A percentile compares a stretch with the other conserved stretches of the same genome.
These are phyloP conservation scores for Lentinus brumalis DNA, from an alignment of 768 basidiomycete species.

Conservation along the genomic window DNA sequence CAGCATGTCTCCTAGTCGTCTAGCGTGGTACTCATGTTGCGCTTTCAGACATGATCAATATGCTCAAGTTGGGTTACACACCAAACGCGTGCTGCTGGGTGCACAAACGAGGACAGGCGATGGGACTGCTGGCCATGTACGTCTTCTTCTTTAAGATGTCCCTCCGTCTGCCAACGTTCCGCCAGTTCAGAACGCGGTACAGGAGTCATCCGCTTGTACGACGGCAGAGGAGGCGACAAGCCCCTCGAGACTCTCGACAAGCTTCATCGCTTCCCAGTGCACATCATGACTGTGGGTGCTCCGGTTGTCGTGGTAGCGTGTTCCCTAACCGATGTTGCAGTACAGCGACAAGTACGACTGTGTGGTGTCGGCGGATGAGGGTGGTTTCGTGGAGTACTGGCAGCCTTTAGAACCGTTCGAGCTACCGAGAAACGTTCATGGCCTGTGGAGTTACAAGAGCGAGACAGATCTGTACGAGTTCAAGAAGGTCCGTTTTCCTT, in stretches of 20 bases:
- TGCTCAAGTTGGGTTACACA: conserved; percentile 83
- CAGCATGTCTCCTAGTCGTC: conserved; percentile 3
- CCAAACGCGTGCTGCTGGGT: conserved; percentile 96
- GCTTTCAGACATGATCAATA: conserved; percentile 95
- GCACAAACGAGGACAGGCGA: conserved; percentile 84
- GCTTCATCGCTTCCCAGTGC: conserved; percentile 87
- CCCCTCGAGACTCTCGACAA: conserved; percentile 76
- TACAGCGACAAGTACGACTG: conserved; percentile 90
- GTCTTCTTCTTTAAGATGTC: conserved; percentile 25
- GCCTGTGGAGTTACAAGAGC: conserved; percentile 89
- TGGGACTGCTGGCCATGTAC: conserved; percentile 86
- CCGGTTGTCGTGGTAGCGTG: neutral
- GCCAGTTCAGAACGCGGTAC: conserved; percentile 75
- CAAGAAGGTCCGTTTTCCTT: conserved; percentile 71
- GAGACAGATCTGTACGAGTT: conserved; percentile 96
- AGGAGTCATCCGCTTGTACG: conserved; percentile 84
- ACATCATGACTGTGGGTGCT: conserved; percentile 70
- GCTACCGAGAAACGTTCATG: conserved; percentile 72
- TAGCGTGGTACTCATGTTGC: neutral
- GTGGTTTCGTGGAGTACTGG: conserved; percentile 97
- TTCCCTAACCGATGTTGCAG: conserved; percentile 41
- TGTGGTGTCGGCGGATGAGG: conserved; percentile 92
- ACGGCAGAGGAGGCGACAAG: conserved; percentile 82
- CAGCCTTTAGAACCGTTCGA: conserved; percentile 87
- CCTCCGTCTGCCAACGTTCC: conserved; percentile 19